These are phyloP conservation scores for Excoecaria cochinchinensis DNA, from an alignment of 345 rosid species.

Conservation along the genomic window DNA sequence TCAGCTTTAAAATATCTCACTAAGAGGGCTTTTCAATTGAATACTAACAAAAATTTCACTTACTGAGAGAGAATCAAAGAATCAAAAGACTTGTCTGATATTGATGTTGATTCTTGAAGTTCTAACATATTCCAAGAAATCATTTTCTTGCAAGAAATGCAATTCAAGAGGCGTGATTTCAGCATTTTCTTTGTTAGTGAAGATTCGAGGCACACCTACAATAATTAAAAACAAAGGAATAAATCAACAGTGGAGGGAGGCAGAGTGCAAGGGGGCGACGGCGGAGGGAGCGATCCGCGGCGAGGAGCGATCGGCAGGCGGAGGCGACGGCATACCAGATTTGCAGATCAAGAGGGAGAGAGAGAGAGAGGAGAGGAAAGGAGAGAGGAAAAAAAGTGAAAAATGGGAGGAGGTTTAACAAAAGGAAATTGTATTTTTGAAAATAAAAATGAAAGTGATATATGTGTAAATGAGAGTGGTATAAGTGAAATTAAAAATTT, in stretches of 20 bases:
- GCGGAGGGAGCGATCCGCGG: too few species aligned
- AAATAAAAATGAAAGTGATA: too few species aligned
- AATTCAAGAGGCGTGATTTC: conserved; percentile 59
- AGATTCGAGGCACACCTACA: conserved; percentile 82
- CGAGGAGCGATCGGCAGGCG: too few species aligned
- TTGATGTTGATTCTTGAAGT: conserved; percentile 86
- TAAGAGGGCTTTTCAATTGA: background rate
- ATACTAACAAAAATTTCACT: background rate
- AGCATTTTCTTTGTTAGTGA: conserved; percentile 58
- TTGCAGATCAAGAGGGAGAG: too few species aligned
- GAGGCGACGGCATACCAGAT: too few species aligned
- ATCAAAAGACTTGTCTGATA: conserved; percentile 76
- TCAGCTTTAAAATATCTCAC: background rate
- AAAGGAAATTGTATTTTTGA: too few species aligned
- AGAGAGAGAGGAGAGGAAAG: too few species aligned
- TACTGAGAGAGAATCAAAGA: background rate
- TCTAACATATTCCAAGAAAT: conserved; percentile 60
- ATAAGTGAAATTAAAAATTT: too few species aligned
- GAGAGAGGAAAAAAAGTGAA: too few species aligned
- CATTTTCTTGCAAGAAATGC: conserved; percentile 41
- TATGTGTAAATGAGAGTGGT: too few species aligned
- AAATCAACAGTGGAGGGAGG: background rate
- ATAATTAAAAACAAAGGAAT: conserved; percentile 3
- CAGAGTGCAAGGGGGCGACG: too few species aligned
- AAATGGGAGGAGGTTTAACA: too few species aligned